Conservation (phyloP, 305 asterid genomes). For the Fraxinus platypoda region DNA sequence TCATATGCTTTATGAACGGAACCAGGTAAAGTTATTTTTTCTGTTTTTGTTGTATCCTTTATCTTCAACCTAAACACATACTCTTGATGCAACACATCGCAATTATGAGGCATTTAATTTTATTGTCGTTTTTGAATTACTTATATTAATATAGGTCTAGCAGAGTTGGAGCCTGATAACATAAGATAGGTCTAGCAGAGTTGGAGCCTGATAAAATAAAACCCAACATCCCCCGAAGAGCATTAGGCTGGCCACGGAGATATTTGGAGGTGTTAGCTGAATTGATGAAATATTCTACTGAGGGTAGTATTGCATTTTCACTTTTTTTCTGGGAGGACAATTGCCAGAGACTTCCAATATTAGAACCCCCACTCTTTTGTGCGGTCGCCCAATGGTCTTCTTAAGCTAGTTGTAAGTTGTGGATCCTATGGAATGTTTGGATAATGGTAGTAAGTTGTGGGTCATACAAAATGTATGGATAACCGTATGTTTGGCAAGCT, state of each 20-base stretch:
- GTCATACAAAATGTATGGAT: neutral
- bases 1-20: constrained; percentile 92
- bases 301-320: neutral
- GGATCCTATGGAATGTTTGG: neutral
- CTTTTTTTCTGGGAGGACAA: neutral
- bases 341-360: neutral
- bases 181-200: neutral
- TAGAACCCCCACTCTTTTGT: neutral
- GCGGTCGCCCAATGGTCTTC: neutral
- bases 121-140: neutral
- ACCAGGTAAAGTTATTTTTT: constrained; percentile 56
- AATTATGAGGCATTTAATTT: neutral
- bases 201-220: neutral
- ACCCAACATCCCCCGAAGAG: neutral
- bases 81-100: neutral
- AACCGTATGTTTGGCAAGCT: neutral
- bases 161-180: neutral
- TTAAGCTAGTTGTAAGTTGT: neutral
- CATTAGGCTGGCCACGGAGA: neutral
- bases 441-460: neutral
- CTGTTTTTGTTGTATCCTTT: neutral
- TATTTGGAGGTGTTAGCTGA: neutral
- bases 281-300: neutral
- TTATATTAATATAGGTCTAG: neutral
- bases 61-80: neutral